These are phyloP conservation scores for Sindora glabra DNA, from an alignment of 306 rosid genomes.

Conservation along the genomic window DNA sequence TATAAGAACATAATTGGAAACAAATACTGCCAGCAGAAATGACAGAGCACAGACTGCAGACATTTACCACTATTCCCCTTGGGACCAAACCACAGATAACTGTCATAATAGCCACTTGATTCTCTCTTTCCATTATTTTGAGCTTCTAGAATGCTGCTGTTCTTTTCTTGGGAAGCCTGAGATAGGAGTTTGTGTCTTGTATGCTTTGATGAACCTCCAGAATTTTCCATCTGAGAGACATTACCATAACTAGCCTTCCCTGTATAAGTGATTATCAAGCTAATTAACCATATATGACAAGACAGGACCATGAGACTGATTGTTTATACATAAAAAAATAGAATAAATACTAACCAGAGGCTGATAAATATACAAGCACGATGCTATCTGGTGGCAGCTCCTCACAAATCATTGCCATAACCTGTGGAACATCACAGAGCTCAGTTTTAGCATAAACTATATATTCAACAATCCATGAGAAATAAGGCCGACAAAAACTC, in stretches of 20 bases:
- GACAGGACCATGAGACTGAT: constrained; percentile 1
- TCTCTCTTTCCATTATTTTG: constrained; percentile 56
- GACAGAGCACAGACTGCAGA: constrained; percentile 11
- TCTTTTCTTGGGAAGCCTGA: constrained; percentile 44
- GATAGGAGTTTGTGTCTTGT: constrained; percentile 44
- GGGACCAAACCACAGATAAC: constrained; percentile 82
- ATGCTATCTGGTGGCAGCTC: constrained; percentile 84
- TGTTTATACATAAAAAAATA: constrained; percentile 6
- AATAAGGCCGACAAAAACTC: background rate
- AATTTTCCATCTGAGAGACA: constrained; percentile 39
- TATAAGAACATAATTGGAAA: background rate
- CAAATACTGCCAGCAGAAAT: constrained; percentile 9
- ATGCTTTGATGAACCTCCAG: constrained; percentile 54
- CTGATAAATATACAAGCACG: constrained; percentile 77
- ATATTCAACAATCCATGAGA: background rate
- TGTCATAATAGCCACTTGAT: constrained; percentile 47
- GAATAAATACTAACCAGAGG: constrained; percentile 64
- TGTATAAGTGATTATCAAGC: constrained; percentile 35
- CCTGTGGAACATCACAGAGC: constrained; percentile 40
- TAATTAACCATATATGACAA: constrained; percentile 29
- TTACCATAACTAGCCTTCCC: constrained; percentile 58
- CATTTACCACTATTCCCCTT: constrained; percentile 75
- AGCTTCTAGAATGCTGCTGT: constrained; percentile 40
- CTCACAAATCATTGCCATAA: constrained; percentile 94
- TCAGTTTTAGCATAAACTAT: constrained; percentile 18